phyloP scores from a whole-genome alignment of 495 filamentous ascomycete genomes.

The Staphylotrichum longicolle region DNA sequence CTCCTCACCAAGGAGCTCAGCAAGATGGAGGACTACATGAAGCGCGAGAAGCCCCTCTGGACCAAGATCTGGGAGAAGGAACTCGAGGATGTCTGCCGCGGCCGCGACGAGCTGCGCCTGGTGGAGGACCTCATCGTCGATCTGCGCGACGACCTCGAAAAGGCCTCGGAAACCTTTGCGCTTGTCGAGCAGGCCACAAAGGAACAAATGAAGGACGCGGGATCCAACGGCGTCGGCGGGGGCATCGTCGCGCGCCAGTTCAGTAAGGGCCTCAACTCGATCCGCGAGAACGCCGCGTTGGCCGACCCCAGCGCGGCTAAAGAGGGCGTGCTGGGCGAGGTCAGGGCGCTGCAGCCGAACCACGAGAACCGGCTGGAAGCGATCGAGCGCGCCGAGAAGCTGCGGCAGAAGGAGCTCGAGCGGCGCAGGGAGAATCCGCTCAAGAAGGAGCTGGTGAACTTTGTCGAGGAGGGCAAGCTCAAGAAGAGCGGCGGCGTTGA shows the following conservation, averaged over 20 bases:
- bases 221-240: slow-evolving; percentile 41
- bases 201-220: slow-evolving; percentile 78
- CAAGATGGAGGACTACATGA: slow-evolving; percentile 91
- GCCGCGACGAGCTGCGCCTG: slow-evolving; percentile 87
- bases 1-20: slow-evolving; percentile 80
- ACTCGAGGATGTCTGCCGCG: slow-evolving; percentile 88
- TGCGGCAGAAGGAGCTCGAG: slow-evolving; percentile 83
- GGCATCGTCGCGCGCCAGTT: slow-evolving; percentile 49
- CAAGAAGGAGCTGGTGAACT: slow-evolving; percentile 80
- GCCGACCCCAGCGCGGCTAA: slow-evolving; percentile 79
- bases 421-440: slow-evolving; percentile 72
- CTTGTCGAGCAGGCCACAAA: slow-evolving; percentile 95
- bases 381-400: slow-evolving; percentile 90
- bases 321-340: slow-evolving; percentile 87
- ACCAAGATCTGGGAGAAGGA: slow-evolving; percentile 99
- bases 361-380: slow-evolving; percentile 90
- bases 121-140: slow-evolving; percentile 92
- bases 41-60: slow-evolving; percentile 90
- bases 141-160: slow-evolving; percentile 90
- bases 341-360: slow-evolving; percentile 90
- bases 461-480: slow-evolving; percentile 87
- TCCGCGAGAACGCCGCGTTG: slow-evolving; percentile 58
- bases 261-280: slow-evolving; percentile 54
- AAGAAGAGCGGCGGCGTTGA: slow-evolving; percentile 96
- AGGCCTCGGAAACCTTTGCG: slow-evolving; percentile 85